Conservation (phyloP, 176 grass and related monocot genomes). For the Urochloa ruziziensis region DNA sequence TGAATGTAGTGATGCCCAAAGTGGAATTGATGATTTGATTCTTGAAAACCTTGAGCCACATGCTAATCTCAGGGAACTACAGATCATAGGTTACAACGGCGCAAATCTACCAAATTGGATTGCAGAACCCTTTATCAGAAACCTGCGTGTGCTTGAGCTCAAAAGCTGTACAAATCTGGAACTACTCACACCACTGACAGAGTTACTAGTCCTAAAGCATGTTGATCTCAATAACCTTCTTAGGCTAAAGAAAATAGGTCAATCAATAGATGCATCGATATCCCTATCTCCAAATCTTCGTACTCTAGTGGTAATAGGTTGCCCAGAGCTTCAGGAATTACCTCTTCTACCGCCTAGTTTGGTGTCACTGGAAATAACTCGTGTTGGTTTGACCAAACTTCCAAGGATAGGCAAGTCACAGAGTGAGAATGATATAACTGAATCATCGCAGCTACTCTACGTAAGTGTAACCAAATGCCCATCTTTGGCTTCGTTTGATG, state of each 20-base stretch:
- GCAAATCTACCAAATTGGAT: neutral
- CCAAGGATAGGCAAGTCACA: neutral
- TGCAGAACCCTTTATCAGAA: neutral
- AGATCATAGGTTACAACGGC: neutral
- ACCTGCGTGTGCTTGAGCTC: neutral
- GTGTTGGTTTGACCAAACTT: neutral
- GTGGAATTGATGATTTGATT: neutral
- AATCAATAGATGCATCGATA: neutral
- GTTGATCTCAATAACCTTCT: neutral
- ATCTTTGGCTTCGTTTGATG: too few relatives aligned
- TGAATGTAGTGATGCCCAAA: neutral
- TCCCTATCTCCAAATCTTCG: neutral
- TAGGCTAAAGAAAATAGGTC: neutral
- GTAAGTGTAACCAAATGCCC: neutral
- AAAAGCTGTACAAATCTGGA: neutral
- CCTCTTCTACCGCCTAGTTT: conserved; percentile 14
- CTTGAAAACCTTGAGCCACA: neutral
- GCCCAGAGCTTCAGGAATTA: neutral
- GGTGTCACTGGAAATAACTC: neutral
- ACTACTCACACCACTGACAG: too few relatives aligned
- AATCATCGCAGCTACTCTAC: too few relatives aligned
- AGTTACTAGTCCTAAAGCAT: neutral
- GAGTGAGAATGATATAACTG: neutral
- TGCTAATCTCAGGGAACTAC: neutral
- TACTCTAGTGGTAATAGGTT: neutral